Base-by-base conservation (phyloP, 495 filamentous ascomycete genomes). In the Lasiosphaeria miniovina region DNA sequence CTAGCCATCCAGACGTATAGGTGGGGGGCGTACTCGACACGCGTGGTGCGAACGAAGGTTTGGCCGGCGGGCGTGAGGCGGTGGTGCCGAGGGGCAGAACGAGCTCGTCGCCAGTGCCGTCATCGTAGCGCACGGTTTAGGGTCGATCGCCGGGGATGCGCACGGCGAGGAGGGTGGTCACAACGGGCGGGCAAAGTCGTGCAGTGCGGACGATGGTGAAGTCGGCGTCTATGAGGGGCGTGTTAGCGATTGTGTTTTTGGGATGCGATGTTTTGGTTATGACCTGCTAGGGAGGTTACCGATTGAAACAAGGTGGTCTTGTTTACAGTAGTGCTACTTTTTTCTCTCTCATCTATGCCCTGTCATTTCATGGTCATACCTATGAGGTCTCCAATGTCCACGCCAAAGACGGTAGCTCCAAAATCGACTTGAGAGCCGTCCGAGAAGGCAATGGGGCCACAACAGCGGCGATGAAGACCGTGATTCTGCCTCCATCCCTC, bases 1-100 rank as follows among this genome's bases (percentile, higher is more conserved):
- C 74, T 69, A 55, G 77, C 82, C 84, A 90, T 90, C 88, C 88
- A 91, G 62, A 91, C 82, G 72, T 90, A 90, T 46, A 88, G 88
- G 58, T 91, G 88, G 35, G 88, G 81, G 0, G 88, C 87, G 60
- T 91, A 90, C 74, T 89, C 86, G 24, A 90, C 76, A 15, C 76
- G 78, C 52, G 85, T 84, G 10, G 76, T 78, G 14, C 80, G 78
- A 14, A 78, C 87, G 63, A 91, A 88, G 52, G 81, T 77, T 68
- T 88, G 83, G 56, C 90, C 86, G 38, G 80, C 76, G 0, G 80
- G 77, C 24, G 84, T 85, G 0, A 90, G 75, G 88, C 88, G 2
- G 88, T 91, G 14, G 87, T 91, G 33, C 88, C 88, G 0, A 90
- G 79, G 0, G 87, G 84, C 0, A 91, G 87, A 15, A 82, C 77